Base-by-base conservation (phyloP, 306 rosid species). In the Spatholobus suberectus region DNA sequence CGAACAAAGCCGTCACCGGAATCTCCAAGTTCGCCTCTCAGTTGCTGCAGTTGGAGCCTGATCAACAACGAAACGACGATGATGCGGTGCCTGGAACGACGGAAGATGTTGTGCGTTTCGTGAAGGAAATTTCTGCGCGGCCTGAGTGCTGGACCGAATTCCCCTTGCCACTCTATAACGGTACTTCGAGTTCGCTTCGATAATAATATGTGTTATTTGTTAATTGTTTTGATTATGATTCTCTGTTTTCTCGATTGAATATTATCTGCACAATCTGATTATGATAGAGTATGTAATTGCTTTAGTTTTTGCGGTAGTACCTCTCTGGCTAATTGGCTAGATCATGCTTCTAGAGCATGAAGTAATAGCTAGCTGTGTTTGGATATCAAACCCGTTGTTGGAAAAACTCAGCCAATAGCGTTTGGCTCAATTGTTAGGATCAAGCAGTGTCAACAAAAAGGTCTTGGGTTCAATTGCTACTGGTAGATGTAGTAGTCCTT, bases 141-240 rank as follows among this genome's bases (percentile, higher is more conserved):
- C 93, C 94, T 0, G 89, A 92, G 84, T 94, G 85, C 84, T 96
- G 99, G 99, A 92, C 89, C 13, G 92, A 94, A 49, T 96, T 96
- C 85, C 97, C 99, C 47, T 78, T 91, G 69, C 84, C 90, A 14
- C 88, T 91, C 4, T 89, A 88, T 49, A 82, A 87, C 51, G 98
- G 99, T 96, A 88, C 27, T 75, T 49, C 66, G 21, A 77, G 3
- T 67, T 80, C 18, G 20, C 81, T 80, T 86, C 49, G 17, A 37
- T 41, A 6, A 14, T 20, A 6, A 12, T 47, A 12, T 17, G 1
- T 62, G 1, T 11, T 79, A 23, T 14, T 75, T 49, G 37, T 47
- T 47, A 20, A 35, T 70, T 83, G 5, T 71, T 70, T 65, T 55
- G 44, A 59, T 68, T 70, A 74, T 41, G 77, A 43, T 71, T 61